A percentile compares a stretch with the other conserved stretches of the same genome.
Evolutionary conservation across 129 eudicot genomes (phyloP).

Genomic region (Glebionis coronaria): DNA sequence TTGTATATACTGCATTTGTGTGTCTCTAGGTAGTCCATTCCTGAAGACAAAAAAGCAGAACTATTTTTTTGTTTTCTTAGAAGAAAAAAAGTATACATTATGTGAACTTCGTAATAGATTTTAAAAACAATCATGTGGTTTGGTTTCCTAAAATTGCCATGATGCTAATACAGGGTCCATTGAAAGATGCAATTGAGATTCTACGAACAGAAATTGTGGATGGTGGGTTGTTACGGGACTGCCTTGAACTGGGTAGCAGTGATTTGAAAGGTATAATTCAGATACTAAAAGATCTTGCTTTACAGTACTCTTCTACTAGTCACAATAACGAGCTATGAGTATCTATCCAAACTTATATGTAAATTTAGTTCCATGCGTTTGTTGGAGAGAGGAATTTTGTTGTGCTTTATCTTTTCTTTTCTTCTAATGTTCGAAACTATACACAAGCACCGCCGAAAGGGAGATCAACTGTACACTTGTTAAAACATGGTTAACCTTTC

Average conservation of each 20-base stretch:
- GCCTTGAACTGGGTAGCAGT: conserved; percentile 68
- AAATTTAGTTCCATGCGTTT: background rate
- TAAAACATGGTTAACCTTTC: too few species aligned
- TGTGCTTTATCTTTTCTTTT: background rate
- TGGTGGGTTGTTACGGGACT: conserved; percentile 71
- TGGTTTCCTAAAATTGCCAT: background rate
- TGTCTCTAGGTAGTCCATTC: too few species aligned
- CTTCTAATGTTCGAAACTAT: background rate
- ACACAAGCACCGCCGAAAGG: too few species aligned
- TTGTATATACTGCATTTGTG: too few species aligned
- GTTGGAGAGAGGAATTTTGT: background rate
- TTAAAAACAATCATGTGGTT: background rate
- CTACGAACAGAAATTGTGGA: conserved; percentile 59
- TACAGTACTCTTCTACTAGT: conserved; percentile 41
- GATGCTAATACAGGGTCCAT: conserved; percentile 61
- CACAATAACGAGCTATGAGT: conserved; percentile 41
- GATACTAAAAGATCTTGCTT: conserved; percentile 53
- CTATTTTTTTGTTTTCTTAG: too few species aligned
- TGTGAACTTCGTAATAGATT: too few species aligned
- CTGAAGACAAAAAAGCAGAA: too few species aligned
- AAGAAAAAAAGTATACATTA: too few species aligned
- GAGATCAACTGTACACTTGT: background rate
- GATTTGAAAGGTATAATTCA: conserved; percentile 70
- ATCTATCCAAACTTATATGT: conserved; percentile 5
- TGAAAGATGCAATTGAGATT: conserved; percentile 58